Conservation (phyloP, 2,329 filamentous ascomycete genomes). For the Pseudopyricularia cyperi region DNA sequence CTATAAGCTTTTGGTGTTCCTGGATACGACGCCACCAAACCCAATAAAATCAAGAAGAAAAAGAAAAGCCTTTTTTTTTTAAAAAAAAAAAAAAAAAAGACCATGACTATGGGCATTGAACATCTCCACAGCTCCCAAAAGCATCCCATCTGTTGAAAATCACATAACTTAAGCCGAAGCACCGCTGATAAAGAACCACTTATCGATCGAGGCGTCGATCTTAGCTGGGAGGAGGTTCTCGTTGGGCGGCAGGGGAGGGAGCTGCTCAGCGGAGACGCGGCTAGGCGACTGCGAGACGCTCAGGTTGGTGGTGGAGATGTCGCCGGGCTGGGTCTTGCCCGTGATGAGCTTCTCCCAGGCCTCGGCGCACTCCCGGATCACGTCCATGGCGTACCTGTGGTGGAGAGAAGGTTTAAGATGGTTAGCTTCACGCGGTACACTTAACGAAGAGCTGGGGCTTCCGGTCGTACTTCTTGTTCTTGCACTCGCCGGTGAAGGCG, state of each 20-base stretch:
- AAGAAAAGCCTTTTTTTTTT: not conserved
- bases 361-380: slow-evolving; percentile 90
- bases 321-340: slow-evolving; percentile 69
- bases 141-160: not conserved
- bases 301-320: slow-evolving; percentile 71
- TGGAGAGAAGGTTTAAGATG: not conserved
- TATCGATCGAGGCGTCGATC: slow-evolving; percentile 95
- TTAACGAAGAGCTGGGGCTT: slow-evolving; percentile 1
- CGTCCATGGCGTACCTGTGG: slow-evolving; percentile 75
- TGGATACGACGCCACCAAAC: not conserved
- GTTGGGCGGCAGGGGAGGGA: slow-evolving; percentile 64
- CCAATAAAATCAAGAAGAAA: not conserved
- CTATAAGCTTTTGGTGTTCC: not conserved
- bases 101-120: too few relatives aligned
- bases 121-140: too few relatives aligned
- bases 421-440: slow-evolving; percentile 11
- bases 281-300: slow-evolving; percentile 60
- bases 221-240: slow-evolving; percentile 75
- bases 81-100: too few relatives aligned
- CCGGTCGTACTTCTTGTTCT: slow-evolving; percentile 78
- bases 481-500: slow-evolving; percentile 99
- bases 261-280: slow-evolving; percentile 54
- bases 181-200: slow-evolving; percentile 99
- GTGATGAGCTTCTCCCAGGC: slow-evolving; percentile 94
- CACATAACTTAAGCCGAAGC: slow-evolving; percentile 56